Evolutionary conservation across 441 rosid genomes (phyloP), one percentile per base, ranked within the genome.

Genomic region (Euphorbia schlechtendalii): DNA sequence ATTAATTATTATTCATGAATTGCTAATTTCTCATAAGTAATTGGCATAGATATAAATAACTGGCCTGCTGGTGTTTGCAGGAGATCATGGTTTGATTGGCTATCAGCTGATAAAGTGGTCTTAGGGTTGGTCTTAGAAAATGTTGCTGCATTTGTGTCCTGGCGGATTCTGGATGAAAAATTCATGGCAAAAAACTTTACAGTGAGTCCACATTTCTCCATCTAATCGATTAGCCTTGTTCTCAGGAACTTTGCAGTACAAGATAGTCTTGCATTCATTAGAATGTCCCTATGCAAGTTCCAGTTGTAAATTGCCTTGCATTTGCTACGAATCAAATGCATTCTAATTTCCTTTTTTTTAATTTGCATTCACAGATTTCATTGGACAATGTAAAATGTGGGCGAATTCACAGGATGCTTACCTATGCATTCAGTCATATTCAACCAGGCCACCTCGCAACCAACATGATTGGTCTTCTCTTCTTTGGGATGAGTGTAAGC

Each of bases 391-490:
- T 88, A 69, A 77, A 59, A 73, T 76, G 79, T 65, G 93, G 96
- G 21, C 87, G 81, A 45, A 10, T 90, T 67, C 93, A 90, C 70
- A 86, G 88, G 0, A 34, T 90, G 73, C 70, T 90, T 71, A 88
- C 96, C 69, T 86, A 87, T 52, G 96, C 97, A 46, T 90, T 93
- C 80, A 90, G 99, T 76, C 97, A 93, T 79, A 71, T 81, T 49
- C 86, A 78, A 59, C 0, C 41, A 22, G 89, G 71, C 71, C 97
- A 90, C 81, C 72, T 87, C 61, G 17, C 81, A 28, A 81, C 87
- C 12, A 93, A 93, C 82, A 90, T 88, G 96, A 74, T 93, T 56
- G 97, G 95, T 61, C 96, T 93, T 73, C 90, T 88, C 86, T 88
- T 93, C 85, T 90, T 93, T 17, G 96, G 96, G 61, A 65, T 65